phyloP scores from a whole-genome alignment of 805 yeast species.

The Zygoascus biomembranicola region DNA sequence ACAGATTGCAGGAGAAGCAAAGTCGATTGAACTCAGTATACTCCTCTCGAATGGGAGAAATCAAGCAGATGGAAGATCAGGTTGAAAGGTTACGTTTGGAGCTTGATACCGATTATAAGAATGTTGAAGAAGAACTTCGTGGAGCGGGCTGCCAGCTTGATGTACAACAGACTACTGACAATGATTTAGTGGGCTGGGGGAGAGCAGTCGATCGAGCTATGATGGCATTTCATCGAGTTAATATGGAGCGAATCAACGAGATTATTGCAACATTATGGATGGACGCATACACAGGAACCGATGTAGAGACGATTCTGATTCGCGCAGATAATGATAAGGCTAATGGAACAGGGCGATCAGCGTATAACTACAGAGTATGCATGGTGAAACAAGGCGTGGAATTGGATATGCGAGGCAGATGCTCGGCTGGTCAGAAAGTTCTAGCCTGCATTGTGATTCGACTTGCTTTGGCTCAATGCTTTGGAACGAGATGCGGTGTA shows the following conservation, averaged over 20 bases:
- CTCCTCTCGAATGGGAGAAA: conserved; percentile 78
- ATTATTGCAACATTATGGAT: conserved; percentile 91
- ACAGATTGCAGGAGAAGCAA: conserved; percentile 40
- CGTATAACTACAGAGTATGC: conserved; percentile 88
- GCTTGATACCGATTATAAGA: conserved; percentile 59
- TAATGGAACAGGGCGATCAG: conserved; percentile 39
- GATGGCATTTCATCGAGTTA: conserved; percentile 82
- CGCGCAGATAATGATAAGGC: conserved; percentile 61
- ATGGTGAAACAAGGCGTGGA: conserved; percentile 91
- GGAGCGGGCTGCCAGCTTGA: conserved; percentile 69
- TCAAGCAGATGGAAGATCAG: conserved; percentile 73
- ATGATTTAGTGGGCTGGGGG: conserved; percentile 72
- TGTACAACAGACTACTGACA: conserved; percentile 64
- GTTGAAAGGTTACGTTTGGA: conserved; percentile 48
- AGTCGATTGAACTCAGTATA: conserved; percentile 52
- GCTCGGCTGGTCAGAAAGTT: conserved; percentile 97
- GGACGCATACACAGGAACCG: conserved; percentile 88
- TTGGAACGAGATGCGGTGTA: conserved; percentile 91
- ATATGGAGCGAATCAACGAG: conserved; percentile 87
- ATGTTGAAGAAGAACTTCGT: conserved; percentile 55
- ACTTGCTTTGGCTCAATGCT: conserved; percentile 88
- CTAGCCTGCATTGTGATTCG: conserved; percentile 87
- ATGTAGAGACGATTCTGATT: conserved; percentile 83
- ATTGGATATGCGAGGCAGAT: conserved; percentile 95
- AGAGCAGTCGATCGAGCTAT: conserved; percentile 88